Conservation (phyloP, 345 rosid genomes). For the Abelmoschus esculentus region DNA sequence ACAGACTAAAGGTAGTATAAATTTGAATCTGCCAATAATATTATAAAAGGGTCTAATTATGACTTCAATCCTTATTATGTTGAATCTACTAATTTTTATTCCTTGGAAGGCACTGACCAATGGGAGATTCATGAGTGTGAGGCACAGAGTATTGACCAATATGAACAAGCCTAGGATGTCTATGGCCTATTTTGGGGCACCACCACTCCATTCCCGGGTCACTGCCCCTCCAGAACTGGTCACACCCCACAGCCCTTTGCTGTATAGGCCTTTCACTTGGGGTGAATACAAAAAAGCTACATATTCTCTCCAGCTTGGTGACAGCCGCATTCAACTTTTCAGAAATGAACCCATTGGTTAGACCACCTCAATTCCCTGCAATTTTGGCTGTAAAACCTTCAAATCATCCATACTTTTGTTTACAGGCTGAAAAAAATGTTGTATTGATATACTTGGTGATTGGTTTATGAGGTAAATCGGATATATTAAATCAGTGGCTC, state of each 20-base stretch:
- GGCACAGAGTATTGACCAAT: conserved; percentile 57
- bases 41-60: too few species aligned
- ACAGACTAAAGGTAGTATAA: too few species aligned
- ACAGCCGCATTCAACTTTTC: conserved; percentile 58
- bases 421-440: not conserved
- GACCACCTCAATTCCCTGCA: not conserved
- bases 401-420: not conserved
- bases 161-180: conserved; percentile 48
- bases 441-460: not conserved
- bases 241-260: conserved; percentile 19
- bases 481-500: too few species aligned
- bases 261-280: conserved; percentile 81
- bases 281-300: conserved; percentile 59
- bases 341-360: conserved; percentile 17
- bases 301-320: conserved; percentile 60
- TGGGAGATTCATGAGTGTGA: conserved; percentile 75
- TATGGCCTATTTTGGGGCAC: conserved; percentile 73
- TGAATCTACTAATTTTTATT: not conserved
- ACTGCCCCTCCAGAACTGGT: conserved; percentile 33
- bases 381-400: not conserved
- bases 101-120: conserved; percentile 61
- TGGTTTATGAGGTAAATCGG: too few species aligned
- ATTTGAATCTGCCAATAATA: too few species aligned
- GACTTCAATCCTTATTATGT: too few species aligned
- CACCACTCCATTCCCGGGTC: conserved; percentile 44